Evolutionary conservation across 2,329 filamentous ascomycete genomes (phyloP), one percentile per base, ranked within the genome.

Genomic region (Karstenula rhodostoma): DNA sequence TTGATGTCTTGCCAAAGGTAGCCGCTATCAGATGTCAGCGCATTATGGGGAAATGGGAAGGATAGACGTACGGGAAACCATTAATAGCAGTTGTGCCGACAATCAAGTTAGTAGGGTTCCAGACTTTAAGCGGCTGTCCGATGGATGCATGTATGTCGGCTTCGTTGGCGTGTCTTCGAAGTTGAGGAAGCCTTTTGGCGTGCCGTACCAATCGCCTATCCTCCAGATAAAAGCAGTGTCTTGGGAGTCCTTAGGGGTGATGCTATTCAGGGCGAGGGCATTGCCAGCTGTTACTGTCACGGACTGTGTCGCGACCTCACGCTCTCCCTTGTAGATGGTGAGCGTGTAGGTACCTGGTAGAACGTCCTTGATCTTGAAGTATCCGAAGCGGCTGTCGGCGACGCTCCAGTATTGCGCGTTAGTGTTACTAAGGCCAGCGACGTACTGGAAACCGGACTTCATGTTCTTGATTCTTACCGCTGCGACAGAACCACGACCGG

Each of bases 341-440:
- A 88, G 86, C 23, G 85, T 88, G 74, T 89, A 89, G 0, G 84
- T 86, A 17, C 87, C 87, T 0, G 87, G 85, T 59, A 86, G 86
- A 84, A 89, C 89, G 58, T 82, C 79, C 0, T 86, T 86, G 0
- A 87, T 88, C 12, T 81, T 87, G 40, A 43, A 43, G n/a, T 43
- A 43, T 6, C 40, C 76, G 86, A 90, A 7, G 78, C 78, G 10
- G 40, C 69, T 47, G 66, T 73, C 57, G 61, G 55, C 52, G 10
- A 72, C 59, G 2, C 64, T 77, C 78, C 78, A 80, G 63, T 80
- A 80, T 61, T 80, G 78, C 2, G 73, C 77, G 13, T 63, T 59
- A 4, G 67, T 60, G 56, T 75, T 80, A 25, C 74, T 75, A 0
- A 80, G 64, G 2, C 71, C 78, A 10, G 79, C 74, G 1, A 78